A percentile compares a stretch with the other conserved stretches of the same genome.
phyloP scores from a whole-genome alignment of 1,284 basidiomycete species.

The Sphagnurus paluster region DNA sequence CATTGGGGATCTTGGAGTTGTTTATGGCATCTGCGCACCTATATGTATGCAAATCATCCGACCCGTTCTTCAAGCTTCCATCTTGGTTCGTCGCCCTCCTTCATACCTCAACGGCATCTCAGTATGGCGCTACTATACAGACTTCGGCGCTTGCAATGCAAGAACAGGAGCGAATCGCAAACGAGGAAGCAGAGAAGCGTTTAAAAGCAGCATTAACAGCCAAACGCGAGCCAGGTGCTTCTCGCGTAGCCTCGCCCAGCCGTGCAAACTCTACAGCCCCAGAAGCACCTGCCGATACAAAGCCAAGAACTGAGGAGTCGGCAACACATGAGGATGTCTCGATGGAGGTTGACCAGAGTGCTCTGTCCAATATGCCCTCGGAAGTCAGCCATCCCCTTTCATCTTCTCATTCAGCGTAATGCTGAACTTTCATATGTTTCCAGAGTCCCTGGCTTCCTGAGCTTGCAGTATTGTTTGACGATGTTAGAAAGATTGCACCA shows the following conservation, averaged over 20 bases:
- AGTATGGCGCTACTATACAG: conserved; percentile 30
- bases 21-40: conserved; percentile 77
- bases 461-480: conserved; percentile 66
- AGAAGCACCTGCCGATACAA: conserved; percentile 32
- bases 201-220: conserved; percentile 74
- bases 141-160: conserved; percentile 56
- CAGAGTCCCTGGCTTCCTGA: conserved; percentile 79
- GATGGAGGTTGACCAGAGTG: conserved; percentile 50
- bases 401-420: too few species aligned
- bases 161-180: conserved; percentile 64
- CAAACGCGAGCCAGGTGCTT: conserved; percentile 68
- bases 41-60: conserved; percentile 92
- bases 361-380: conserved; percentile 24
- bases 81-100: conserved; percentile 50
- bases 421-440: conserved; percentile 16
- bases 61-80: conserved; percentile 68
- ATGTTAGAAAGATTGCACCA: conserved; percentile 68
- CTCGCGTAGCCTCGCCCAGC: conserved; percentile 62
- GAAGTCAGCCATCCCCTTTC: conserved; percentile 34
- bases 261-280: conserved; percentile 31
- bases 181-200: conserved; percentile 73
- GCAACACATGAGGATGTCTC: conserved; percentile 44
- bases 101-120: conserved; percentile 14
- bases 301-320: conserved; percentile 30
- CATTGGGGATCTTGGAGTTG: conserved; percentile 67